Evolutionary conservation across 805 yeast genomes (phyloP), one percentile per base, ranked within the genome.

Genomic region (Henningerozyma blattae): DNA sequence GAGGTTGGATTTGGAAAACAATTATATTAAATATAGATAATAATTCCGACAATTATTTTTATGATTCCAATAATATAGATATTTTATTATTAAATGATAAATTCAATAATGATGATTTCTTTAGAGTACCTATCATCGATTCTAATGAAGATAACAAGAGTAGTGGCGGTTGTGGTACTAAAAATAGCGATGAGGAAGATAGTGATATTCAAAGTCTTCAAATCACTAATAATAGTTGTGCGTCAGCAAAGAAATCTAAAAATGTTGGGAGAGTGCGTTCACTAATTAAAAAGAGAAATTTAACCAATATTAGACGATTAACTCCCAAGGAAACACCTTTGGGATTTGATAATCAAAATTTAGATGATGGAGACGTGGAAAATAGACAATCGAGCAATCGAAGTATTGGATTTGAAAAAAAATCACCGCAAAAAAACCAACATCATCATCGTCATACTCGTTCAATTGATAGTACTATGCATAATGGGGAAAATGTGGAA

Each of bases 1-100:
- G 59, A 32, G 54, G 56, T 13, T 54, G 59, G 59, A 40, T 53
- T 14, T 54, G 59, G 59, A 47, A 43, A 33, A 45, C 51, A 7
- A 30, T 54, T 22, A 42, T 48, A 7, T 33, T 51, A 18, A 27
- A 20, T 25, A 29, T 25, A 22, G 35, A 38, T 19, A 34, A 32
- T 9, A 17, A 30, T 24, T 25, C 4, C 5, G 13, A 31, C 13
- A 15, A 18, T 10, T 13, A 24, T 24, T 10, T 7, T 7, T 20
- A 7, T 7, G 22, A 20, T 13, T n/a, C n/a, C 16, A 22, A 29
- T n/a, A n/a, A n/a, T n/a, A 24, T 24, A 10, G 15, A 13, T 10
- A 7, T 12, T 12, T 20, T 20, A 20, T 20, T 10, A 20, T 20
- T 20, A 20, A 20, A 20, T 20, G 10, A 20, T 20, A 20, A 7